A percentile compares a stretch with the other conserved stretches of the same genome.
Evolutionary conservation across 441 rosid genomes (phyloP).

Genomic region (Daphne laureola): DNA sequence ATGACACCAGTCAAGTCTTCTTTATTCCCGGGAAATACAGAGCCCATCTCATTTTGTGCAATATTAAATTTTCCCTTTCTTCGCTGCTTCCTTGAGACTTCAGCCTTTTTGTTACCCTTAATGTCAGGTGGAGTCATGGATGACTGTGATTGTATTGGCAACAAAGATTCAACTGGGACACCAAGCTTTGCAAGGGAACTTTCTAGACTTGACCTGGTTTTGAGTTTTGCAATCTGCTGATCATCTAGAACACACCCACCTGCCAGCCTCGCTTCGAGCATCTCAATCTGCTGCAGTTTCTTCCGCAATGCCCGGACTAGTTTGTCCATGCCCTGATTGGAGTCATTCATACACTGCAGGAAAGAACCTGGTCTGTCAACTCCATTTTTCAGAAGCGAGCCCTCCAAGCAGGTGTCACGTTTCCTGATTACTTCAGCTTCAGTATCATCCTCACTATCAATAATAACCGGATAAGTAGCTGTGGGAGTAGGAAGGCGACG

Average conservation of each 20-base stretch:
- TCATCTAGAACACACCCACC: slow-evolving; percentile 71
- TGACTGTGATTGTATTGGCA: slow-evolving; percentile 28
- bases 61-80: slow-evolving; percentile 58
- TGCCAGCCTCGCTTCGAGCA: slow-evolving; percentile 74
- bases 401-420: slow-evolving; percentile 40
- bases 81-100: slow-evolving; percentile 48
- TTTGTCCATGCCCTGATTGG: slow-evolving; percentile 38
- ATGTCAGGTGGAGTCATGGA: slow-evolving; percentile 37
- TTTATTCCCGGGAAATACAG: slow-evolving; percentile 30
- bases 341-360: slow-evolving; percentile 50
- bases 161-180: slow-evolving; percentile 38
- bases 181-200: slow-evolving; percentile 73
- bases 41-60: slow-evolving; percentile 29
- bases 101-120: slow-evolving; percentile 50
- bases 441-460: slow-evolving; percentile 74
- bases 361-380: slow-evolving; percentile 49
- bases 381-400: slow-evolving; percentile 19
- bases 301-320: slow-evolving; percentile 78
- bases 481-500: slow-evolving; percentile 91
- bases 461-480: slow-evolving; percentile 69
- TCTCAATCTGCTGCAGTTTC: slow-evolving; percentile 94
- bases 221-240: slow-evolving; percentile 89
- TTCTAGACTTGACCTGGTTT: slow-evolving; percentile 59
- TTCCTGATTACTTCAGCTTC: slow-evolving; percentile 56
- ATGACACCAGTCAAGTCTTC: slow-evolving; percentile 27